A percentile compares a stretch with the other conserved stretches of the same genome.
Conservation (phyloP, 805 yeast genomes). For the Candida manassasensis region DNA sequence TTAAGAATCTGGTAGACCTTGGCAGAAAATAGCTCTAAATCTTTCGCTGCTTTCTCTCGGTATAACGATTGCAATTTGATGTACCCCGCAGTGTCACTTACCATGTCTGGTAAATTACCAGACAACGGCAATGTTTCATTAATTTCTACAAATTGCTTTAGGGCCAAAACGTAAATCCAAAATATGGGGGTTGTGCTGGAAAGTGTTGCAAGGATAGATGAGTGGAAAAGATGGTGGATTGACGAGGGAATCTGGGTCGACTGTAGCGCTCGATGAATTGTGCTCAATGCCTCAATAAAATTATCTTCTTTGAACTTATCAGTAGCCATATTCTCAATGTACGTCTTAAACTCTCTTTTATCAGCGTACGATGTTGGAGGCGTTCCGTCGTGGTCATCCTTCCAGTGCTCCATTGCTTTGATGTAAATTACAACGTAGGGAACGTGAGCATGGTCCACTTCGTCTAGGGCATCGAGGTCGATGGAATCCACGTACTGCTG, state of each 20-base stretch:
- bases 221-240: conserved; percentile 17
- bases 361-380: conserved; percentile 38
- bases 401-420: conserved; percentile 48
- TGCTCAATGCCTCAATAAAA: conserved; percentile 33
- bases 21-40: conserved; percentile 37
- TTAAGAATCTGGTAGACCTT: conserved; percentile 25
- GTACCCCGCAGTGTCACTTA: conserved; percentile 64
- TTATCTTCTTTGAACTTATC: conserved; percentile 50
- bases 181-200: conserved; percentile 35
- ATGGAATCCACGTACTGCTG: conserved; percentile 44
- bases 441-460: conserved; percentile 51
- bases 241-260: conserved; percentile 30
- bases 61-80: conserved; percentile 56
- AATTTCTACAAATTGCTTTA: conserved; percentile 42
- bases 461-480: conserved; percentile 43
- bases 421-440: conserved; percentile 66
- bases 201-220: conserved; percentile 7
- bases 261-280: conserved; percentile 35
- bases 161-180: conserved; percentile 60
- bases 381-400: conserved; percentile 18
- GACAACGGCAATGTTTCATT: conserved; percentile 56
- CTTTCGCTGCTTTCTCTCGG: conserved; percentile 47
- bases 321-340: conserved; percentile 34
- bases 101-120: conserved; percentile 86
- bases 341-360: conserved; percentile 35